phyloP scores from a whole-genome alignment of 148 eudicot genomes.

The Pharnaceum exiguum region DNA sequence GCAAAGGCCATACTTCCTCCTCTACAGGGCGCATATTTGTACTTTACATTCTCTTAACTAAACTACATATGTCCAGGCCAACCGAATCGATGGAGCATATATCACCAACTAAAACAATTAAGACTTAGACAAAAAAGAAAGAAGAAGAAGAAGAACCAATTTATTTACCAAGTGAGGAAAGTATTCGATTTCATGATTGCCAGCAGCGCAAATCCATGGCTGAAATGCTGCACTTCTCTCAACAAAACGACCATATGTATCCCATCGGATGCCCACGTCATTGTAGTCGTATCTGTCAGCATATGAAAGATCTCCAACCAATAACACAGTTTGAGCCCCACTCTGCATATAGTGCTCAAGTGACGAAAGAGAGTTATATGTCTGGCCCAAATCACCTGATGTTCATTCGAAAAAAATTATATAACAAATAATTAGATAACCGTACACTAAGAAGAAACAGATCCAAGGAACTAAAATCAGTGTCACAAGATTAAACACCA shows the following conservation, averaged over 20 bases:
- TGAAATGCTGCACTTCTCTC: conserved; percentile 78
- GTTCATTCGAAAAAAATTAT: conserved; percentile 4
- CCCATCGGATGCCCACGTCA: conserved; percentile 88
- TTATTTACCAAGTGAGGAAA: conserved; percentile 70
- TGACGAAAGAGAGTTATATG: conserved; percentile 81
- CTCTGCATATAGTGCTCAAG: conserved; percentile 69
- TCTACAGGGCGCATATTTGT: too few relatives aligned
- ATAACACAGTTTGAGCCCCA: conserved; percentile 66
- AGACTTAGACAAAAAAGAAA: too few relatives aligned
- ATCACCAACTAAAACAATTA: too few relatives aligned
- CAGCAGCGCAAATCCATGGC: conserved; percentile 94
- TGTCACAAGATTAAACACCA: not conserved
- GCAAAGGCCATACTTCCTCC: too few relatives aligned
- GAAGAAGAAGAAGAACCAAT: not conserved
- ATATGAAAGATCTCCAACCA: conserved; percentile 93
- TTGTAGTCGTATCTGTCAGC: conserved; percentile 71
- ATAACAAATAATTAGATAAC: not conserved
- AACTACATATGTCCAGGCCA: too few relatives aligned
- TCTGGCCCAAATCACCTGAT: conserved; percentile 93
- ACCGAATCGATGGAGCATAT: too few relatives aligned
- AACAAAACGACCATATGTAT: conserved; percentile 82
- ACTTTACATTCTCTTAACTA: too few relatives aligned
- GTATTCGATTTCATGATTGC: conserved; percentile 95
- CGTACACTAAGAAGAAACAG: not conserved
- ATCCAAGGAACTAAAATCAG: not conserved